Evolutionary conservation across 2,329 filamentous ascomycete genomes (phyloP), one percentile per base, ranked within the genome.

Genomic region (Colletotrichum tofieldiae): DNA sequence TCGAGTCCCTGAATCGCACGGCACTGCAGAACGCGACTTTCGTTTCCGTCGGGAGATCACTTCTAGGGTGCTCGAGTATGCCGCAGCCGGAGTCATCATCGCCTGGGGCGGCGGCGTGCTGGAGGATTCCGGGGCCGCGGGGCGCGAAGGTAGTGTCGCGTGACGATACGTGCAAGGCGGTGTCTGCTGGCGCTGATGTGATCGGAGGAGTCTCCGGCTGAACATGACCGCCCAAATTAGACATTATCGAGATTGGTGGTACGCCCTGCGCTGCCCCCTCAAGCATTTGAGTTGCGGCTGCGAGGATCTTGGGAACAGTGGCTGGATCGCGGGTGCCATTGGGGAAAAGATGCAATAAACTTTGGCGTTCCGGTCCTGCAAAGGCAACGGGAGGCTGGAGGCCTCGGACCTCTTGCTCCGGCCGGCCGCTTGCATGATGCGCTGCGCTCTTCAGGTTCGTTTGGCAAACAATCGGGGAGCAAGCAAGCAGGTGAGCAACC

Each of bases 361-460:
- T 55, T 55, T 55, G 4, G 5, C 52, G 20, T 23, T 14, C 6
- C 7, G 16, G 18, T 23, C n/a, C 52, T 23, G 18, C 20, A n/a
- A n/a, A 26, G 49, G 49, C 16, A 51, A 12, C 12, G 5, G 3
- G 23, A 18, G 23, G 23, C 16, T 39, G 23, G 26, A 32, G 23
- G 37, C 23, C 37, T 64, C 49, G 37, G 49, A 54, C 49, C 26
- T 9, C 23, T 35, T 54, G 35, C 45, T 60, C 56, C 39, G 56
- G 23, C 8, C 7, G n/a, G 23, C n/a, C 7, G 8, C 26, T 26
- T 26, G n/a, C 54, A 18, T 26, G n/a, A 41, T 23, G 54, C 23
- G 23, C 35, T 8, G 35, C 35, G n/a, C 45, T 12, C 45, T 49
- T 49, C n/a, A 23, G 45, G 45, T 23, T 23, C 45, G 45, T 23